These are phyloP conservation scores for Gossypium herbaceum DNA, from an alignment of 345 rosid species.

Conservation along the genomic window DNA sequence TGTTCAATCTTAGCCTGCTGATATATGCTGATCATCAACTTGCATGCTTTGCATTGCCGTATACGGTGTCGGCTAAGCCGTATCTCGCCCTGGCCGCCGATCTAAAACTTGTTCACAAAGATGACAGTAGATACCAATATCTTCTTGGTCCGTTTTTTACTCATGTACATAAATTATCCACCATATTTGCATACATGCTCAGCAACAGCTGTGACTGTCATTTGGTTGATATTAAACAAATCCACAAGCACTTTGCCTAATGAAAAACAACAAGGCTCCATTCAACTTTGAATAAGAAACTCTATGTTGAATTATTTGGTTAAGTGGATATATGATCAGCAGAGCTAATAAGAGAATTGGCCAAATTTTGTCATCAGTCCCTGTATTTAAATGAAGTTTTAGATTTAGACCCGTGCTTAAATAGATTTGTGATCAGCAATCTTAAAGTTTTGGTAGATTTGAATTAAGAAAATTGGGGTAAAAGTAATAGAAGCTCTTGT, in stretches of 20 bases:
- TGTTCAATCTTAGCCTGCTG: not conserved
- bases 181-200: constrained; percentile 15
- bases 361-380: too few relatives aligned
- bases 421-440: too few relatives aligned
- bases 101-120: constrained; percentile 13
- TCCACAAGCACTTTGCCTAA: not conserved
- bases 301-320: not conserved
- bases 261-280: not conserved
- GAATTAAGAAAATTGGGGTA: too few relatives aligned
- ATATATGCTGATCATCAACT: not conserved
- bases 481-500: too few relatives aligned
- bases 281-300: not conserved
- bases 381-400: too few relatives aligned
- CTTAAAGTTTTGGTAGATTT: too few relatives aligned
- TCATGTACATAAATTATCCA: constrained; percentile 27
- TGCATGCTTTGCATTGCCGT: constrained; percentile 28
- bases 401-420: too few relatives aligned
- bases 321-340: too few relatives aligned
- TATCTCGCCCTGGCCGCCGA: not conserved
- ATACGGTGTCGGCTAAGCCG: constrained; percentile 65
- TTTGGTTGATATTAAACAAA: constrained; percentile 12
- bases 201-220: constrained; percentile 26
- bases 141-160: constrained; percentile 19
- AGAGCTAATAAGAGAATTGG: too few relatives aligned
- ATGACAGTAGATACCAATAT: not conserved